Base-by-base conservation (phyloP, 371 early-diverging fungal genomes). In the Lichtheimia corymbifera region DNA sequence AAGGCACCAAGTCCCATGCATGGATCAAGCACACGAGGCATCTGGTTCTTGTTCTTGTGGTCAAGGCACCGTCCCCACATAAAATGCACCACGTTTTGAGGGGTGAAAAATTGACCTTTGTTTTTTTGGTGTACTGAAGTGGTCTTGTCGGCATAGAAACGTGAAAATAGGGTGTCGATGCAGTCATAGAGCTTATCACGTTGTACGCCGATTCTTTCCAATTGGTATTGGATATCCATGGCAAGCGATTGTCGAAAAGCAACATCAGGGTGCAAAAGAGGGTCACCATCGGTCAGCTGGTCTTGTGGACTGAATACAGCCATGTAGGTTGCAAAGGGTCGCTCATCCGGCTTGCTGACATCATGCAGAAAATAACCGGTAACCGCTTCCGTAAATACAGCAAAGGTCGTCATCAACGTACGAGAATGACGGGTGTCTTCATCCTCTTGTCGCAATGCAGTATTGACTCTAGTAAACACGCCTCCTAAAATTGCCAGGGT, bases 81-180 rank as follows among this genome's bases (percentile, higher is more conserved):
- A 44, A 86, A 87, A 7, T 73, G 66, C 14, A 87, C 82, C 11
- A 86, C 77, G 5, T 68, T 66, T n/a, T 79, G 74, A 7, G 88
- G 88, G 20, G 88, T 86, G 62, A 85, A 87, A 55, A 81, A 87
- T 60, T 87, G 87, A 0, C 85, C 87, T 51, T 87, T 84, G 40
- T 85, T 84, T 40, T 85, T 85, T 65, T 83, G 87, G 42, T 87
- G 85, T 30, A 82, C 76, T 50, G 80, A 79, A 7, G 79, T 84
- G 1, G 74, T 67, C 28, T 83, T 66, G 0, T 69, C 74, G 1
- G 85, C 81, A 40, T 87, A 87, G 25, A 87, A 80, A 18, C 62
- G 64, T 3, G 81, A 67, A 20, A 83, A 66, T 11, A 83, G 76
- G 13, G 72, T 63, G 44, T 83, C 83, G 5, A 74, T 63, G 2